Base-by-base conservation (phyloP, 345 rosid genomes). In the Hibiscus trionum region DNA sequence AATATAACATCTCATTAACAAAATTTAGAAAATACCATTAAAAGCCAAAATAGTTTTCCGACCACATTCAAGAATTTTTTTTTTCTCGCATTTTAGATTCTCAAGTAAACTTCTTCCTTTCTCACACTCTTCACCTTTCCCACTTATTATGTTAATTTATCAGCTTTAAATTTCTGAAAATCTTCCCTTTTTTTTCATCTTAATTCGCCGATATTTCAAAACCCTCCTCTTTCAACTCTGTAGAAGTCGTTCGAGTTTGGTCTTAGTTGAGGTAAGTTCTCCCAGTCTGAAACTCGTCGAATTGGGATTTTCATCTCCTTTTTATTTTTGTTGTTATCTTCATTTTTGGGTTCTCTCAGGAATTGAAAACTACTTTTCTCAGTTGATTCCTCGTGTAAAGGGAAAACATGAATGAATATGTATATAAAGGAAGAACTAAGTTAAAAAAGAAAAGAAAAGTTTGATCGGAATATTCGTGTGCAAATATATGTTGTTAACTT, bases 111-210 rank as follows among this genome's bases (percentile, higher is more conserved):
- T 29, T 39, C 50, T 56, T 7, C 35, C 47, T 42, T 46, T 19
- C 31, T 33, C 49, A 12, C 75, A 47, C 60, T 49, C 75, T 61
- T 60, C 75, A 4, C 6, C 33, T 61, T 72, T 19, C 60, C 29
- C 49, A 10, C 12, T 61, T 2, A 1, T 37, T 37, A 35, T 67
- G 7, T 37, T 7, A 6, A 11, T 3, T 47, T 21, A 37, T 11
- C 26, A 4, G 29, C 31, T 29, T 58, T 11, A 26, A 4, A 46
- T 5, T n/a, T 16, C 42, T 31, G 6, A 15, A 4, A 47, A 15
- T 14, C 52, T 47, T 33, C 1, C 26, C 4, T 0, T 2, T 59
- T 47, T 27, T 17, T 14, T 2, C 47, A 55, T 49, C n/a, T 44
- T 42, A 46, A 17, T 50, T 63, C 21, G 58, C 21, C 70, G 27